Base-by-base conservation (phyloP, 805 yeast genomes). In the Candida chilensis region DNA sequence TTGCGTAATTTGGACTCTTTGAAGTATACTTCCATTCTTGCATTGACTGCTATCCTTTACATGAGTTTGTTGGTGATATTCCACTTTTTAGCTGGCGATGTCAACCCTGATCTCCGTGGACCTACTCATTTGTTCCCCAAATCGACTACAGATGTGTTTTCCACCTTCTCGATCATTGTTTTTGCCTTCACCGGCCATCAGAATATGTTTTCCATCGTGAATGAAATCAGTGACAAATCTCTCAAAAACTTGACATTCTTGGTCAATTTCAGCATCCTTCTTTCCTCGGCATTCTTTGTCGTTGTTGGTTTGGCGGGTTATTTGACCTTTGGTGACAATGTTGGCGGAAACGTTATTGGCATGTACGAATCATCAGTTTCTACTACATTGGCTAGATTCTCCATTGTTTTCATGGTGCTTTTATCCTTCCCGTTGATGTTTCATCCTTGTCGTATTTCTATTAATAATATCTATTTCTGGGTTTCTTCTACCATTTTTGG, bases 131-230 rank as follows among this genome's bases (percentile, higher is more conserved):
- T 63, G 46, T 42, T 60, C 34, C 63, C 71, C 2, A 60, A 67
- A 24, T 61, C 65, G 16, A 36, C 53, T 18, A 56, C 55, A 30
- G 67, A 70, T 1, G 47, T 72, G 5, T 54, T 79, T 34, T 66
- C 80, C 16, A 74, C 86, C 5, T 77, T 83, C 43, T 81, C 84
- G 16, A 78, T 83, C 33, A 69, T 82, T 21, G 78, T 83, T 10
- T 78, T 83, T 52, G 92, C 94, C 2, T 83, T 70, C 51, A 81
- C 90, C 1, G 86, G 92, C 30, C 81, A 81, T 35, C 90, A 83
- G 57, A 83, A 81, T 52, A 73, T 82, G 64, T 80, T 78, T 48
- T 76, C 86, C 7, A 79, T 83, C 31, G 71, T 78, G 44, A 77
- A 79, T 44, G 94, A 83, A 50, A 57, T 81, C 38, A 54, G 69